Evolutionary conservation across 352 stramenopile species (phyloP).

Genomic region (Globisporangium nodosum): DNA sequence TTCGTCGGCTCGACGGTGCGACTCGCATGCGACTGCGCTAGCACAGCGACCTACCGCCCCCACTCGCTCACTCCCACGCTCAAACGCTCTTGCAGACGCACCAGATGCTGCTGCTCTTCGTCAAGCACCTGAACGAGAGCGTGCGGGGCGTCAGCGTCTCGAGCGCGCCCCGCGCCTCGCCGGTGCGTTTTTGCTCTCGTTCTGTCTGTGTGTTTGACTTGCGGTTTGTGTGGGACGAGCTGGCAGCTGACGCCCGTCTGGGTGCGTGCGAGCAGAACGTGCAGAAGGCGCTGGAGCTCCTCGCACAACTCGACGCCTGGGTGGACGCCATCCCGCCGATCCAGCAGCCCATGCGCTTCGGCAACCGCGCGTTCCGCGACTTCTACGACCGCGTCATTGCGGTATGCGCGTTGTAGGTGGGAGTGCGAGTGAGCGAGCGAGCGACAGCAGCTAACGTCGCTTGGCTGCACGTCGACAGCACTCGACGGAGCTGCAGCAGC

Average conservation of each 20-base stretch:
- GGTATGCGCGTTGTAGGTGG: slow-evolving; percentile 20
- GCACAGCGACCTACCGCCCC: too few relatives aligned
- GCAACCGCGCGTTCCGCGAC: slow-evolving; percentile 92
- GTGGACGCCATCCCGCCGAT: slow-evolving; percentile 90
- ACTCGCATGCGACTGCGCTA: background rate
- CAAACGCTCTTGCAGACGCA: slow-evolving; percentile 35
- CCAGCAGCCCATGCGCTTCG: slow-evolving; percentile 93
- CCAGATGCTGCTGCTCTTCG: slow-evolving; percentile 77
- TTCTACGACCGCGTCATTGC: slow-evolving; percentile 85
- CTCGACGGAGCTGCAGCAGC: slow-evolving; percentile 49
- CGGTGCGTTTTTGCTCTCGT: slow-evolving; percentile 23
- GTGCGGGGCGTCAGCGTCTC: slow-evolving; percentile 58
- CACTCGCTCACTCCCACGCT: background rate
- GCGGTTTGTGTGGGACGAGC: background rate
- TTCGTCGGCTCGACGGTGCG: slow-evolving; percentile 66
- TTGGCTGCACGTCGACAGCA: slow-evolving; percentile 17
- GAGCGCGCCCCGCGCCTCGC: slow-evolving; percentile 56
- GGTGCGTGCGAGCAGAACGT: slow-evolving; percentile 42
- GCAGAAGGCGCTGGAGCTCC: slow-evolving; percentile 49
- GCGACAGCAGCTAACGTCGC: too few relatives aligned
- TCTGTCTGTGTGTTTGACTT: background rate
- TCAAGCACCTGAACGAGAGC: slow-evolving; percentile 80
- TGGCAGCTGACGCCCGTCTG: too few relatives aligned
- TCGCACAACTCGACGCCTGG: slow-evolving; percentile 74
- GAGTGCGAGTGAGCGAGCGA: background rate